phyloP scores from a whole-genome alignment of 768 basidiomycete species.

The Podaxis carcinomalis region DNA sequence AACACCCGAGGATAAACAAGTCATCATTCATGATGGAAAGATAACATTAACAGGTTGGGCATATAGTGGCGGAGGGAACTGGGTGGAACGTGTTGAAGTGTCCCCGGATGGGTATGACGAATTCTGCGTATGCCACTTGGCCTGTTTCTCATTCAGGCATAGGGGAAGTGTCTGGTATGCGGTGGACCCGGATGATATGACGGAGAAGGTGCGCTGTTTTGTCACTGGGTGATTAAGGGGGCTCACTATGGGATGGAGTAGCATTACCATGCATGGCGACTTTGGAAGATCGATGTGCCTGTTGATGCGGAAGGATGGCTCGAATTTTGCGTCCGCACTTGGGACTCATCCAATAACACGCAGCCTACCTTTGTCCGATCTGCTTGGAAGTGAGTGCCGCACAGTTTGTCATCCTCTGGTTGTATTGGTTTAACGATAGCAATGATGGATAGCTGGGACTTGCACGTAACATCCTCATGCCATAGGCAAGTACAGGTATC shows the following conservation, averaged over 20 bases:
- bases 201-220: conserved; percentile 34
- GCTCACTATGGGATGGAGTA: conserved; percentile 11
- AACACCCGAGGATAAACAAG: conserved; percentile 37
- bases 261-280: conserved; percentile 52
- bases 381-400: conserved; percentile 44
- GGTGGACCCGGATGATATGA: conserved; percentile 41
- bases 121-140: no score
- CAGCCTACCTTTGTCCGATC: conserved; percentile 52
- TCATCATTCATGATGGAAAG: conserved; percentile 44
- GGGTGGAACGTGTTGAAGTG: conserved; percentile 54
- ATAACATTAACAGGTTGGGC: conserved; percentile 41
- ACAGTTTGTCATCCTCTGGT: neutral
- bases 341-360: conserved; percentile 57
- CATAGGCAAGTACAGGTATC: conserved; percentile 24
- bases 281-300: conserved; percentile 48
- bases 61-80: conserved; percentile 45
- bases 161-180: conserved; percentile 50
- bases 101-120: conserved; percentile 39
- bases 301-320: conserved; percentile 55
- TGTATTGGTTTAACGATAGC: neutral
- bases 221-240: neutral
- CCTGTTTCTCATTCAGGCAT: neutral
- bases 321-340: conserved; percentile 50
- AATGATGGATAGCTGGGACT: conserved; percentile 36
- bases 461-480: conserved; percentile 49